Evolutionary conservation across 352 stramenopile species (phyloP), one percentile per base, ranked within the genome.

Genomic region (Globisporangium polare): DNA sequence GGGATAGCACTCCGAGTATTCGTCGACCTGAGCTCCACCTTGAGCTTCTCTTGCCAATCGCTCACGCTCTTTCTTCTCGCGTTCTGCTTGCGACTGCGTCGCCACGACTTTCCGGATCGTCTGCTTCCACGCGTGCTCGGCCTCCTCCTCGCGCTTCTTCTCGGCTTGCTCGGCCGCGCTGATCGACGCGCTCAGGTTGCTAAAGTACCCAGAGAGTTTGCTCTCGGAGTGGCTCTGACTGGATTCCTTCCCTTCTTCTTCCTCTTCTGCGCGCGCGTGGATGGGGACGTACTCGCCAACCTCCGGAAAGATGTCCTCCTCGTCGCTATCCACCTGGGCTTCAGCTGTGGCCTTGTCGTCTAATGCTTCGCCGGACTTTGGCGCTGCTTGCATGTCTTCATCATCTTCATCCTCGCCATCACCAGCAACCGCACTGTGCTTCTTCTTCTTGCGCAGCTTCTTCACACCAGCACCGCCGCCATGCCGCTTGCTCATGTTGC

Each of bases 241-340:
- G 33, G 33, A 8, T 29, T 46, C 22, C 29, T 6, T 46, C 57
- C 27, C n/a, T n/a, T 63, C 46, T 45, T 59, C 54, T 7, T 65
- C 26, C 20, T 71, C 64, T 20, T 75, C 68, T 7, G 43, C 42
- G 8, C 80, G 78, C 37, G 77, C 67, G n/a, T 89, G 74, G 1
- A 88, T 73, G 0, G 84, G 84, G 4, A 93, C 69, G 55, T 91
- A 91, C 20, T 90, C 80, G 2, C 79, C 80, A 13, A 78, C 79
- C 24, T 91, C 77, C 1, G 78, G 74, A 47, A 93, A 93, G 12
- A 93, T 93, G 63, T 91, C 80, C 61, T 90, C 79, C 6, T 88
- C 78, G 1, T 86, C 71, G 2, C 78, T 71, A 1, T 85, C 68
- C 0, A 68, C 71, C 33, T 43, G 22, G 0, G n/a, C 27, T 54